A percentile compares a stretch with the other conserved stretches of the same genome.
phyloP scores from a whole-genome alignment of 2,329 filamentous ascomycete species.

The Grosmannia huntii region DNA sequence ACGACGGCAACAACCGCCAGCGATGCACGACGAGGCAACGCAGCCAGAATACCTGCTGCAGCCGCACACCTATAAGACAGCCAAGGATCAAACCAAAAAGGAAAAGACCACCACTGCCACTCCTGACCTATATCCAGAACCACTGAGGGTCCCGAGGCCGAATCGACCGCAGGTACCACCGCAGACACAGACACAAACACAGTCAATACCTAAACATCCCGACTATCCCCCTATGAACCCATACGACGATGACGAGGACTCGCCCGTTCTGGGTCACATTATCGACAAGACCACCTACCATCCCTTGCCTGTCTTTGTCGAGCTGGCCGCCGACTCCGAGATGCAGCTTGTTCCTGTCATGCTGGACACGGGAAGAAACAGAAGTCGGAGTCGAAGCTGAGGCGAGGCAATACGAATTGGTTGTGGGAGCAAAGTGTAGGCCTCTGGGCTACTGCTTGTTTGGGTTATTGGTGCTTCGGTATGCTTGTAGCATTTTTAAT shows the following conservation, averaged over 20 bases:
- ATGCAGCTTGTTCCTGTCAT: not conserved
- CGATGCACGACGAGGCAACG: not conserved
- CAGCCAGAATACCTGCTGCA: not conserved
- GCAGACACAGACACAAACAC: slow-evolving; percentile 14
- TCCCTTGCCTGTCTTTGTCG: slow-evolving; percentile 6
- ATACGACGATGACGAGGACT: not conserved
- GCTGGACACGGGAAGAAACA: not conserved
- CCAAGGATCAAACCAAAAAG: not conserved
- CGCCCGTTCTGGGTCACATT: not conserved
- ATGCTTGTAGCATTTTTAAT: no score
- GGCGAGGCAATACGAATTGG: not conserved
- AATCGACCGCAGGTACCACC: not conserved
- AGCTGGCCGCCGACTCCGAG: slow-evolving; percentile 3
- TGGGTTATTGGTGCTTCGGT: no score
- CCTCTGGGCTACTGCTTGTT: no score
- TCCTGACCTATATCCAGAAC: slow-evolving; percentile 2
- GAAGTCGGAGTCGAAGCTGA: not conserved
- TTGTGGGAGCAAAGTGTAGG: no score
- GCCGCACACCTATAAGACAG: not conserved
- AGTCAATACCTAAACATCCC: not conserved
- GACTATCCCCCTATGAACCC: not conserved
- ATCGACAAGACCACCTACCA: not conserved
- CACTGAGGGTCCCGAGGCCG: not conserved
- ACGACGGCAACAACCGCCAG: not conserved
- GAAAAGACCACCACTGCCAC: not conserved